Evolutionary conservation across 129 eudicot genomes (phyloP).

Genomic region (Chrysanthemum makinoi): DNA sequence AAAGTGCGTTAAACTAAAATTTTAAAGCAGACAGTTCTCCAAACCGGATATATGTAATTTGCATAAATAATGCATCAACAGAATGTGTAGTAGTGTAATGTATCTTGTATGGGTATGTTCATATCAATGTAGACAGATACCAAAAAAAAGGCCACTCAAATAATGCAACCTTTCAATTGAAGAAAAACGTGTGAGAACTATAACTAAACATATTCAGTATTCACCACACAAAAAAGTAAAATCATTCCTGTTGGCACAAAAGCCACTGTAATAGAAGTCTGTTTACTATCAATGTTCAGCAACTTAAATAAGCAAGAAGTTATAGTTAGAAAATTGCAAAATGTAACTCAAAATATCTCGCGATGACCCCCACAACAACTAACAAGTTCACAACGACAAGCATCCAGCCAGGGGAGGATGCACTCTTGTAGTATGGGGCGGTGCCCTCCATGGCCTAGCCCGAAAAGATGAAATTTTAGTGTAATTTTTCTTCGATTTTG

Average conservation of each 20-base stretch:
- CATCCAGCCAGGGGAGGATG: not conserved
- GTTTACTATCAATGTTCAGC: not conserved
- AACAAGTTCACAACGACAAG: slow-evolving; percentile 4
- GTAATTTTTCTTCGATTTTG: too few species aligned
- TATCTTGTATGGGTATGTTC: slow-evolving; percentile 7
- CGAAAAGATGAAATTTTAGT: too few species aligned
- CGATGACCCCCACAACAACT: slow-evolving; percentile 13
- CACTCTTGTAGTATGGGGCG: too few species aligned
- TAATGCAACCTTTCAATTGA: too few species aligned
- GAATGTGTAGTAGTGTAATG: slow-evolving; percentile 1
- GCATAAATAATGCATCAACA: not conserved
- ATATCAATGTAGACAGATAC: too few species aligned
- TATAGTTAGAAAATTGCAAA: slow-evolving; percentile 15
- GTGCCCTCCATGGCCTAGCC: too few species aligned
- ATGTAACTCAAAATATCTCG: not conserved
- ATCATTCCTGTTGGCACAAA: not conserved
- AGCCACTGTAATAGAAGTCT: not conserved
- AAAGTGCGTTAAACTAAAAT: slow-evolving; percentile 6
- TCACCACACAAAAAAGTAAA: not conserved
- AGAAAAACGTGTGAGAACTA: not conserved
- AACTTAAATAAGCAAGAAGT: not conserved
- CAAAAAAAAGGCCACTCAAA: too few species aligned
- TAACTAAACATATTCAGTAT: too few species aligned
- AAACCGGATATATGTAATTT: not conserved
- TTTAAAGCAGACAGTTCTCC: not conserved